Evolutionary conservation across 225 moss, liverwort and hornwort species (phyloP).

Genomic region (Antitrichia curtipendula): DNA sequence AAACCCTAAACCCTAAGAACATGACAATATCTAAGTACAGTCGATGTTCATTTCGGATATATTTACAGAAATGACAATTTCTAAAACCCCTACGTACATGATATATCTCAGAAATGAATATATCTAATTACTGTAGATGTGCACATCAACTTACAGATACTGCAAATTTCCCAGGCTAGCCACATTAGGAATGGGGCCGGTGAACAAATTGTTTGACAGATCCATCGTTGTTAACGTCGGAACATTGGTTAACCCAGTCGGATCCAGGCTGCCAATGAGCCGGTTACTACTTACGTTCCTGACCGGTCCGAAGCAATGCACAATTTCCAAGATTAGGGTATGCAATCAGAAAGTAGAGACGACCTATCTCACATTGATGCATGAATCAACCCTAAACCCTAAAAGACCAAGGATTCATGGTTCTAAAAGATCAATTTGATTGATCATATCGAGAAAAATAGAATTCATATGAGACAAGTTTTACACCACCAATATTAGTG

Average conservation of each 20-base stretch:
- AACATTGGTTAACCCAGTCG: neutral
- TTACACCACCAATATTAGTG: neutral
- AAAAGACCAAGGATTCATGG: neutral
- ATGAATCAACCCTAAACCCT: neutral
- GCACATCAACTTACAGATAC: neutral
- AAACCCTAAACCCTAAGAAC: neutral
- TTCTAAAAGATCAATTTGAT: neutral
- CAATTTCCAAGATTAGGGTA: neutral
- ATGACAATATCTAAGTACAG: neutral
- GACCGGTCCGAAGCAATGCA: neutral
- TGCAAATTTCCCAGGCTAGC: neutral
- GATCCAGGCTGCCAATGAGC: neutral
- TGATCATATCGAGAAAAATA: neutral
- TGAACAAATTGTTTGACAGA: constrained; percentile 6
- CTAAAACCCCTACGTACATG: neutral
- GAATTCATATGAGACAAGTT: neutral
- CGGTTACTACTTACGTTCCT: neutral
- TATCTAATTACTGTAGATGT: neutral
- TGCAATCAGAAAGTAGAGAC: neutral
- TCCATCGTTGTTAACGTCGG: constrained; percentile 4
- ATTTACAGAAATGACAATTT: neutral
- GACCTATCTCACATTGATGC: neutral
- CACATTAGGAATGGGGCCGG: constrained; percentile 2
- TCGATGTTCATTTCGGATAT: neutral
- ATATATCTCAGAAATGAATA: neutral